phyloP scores from a whole-genome alignment of 305 asterid genomes.

The Fraxinus sp. region DNA sequence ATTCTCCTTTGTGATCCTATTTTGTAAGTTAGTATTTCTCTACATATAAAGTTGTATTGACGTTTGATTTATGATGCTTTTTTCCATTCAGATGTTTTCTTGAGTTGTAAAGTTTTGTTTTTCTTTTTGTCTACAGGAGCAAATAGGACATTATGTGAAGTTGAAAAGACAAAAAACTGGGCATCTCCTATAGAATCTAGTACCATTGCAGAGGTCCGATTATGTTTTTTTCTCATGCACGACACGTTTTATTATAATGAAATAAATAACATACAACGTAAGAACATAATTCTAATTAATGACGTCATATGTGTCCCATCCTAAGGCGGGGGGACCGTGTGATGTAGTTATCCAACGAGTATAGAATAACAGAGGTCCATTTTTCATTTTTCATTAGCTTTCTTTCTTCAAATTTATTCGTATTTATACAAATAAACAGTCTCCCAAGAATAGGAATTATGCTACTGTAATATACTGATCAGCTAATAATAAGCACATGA shows the following conservation, averaged over 20 bases:
- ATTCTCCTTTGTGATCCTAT: background rate
- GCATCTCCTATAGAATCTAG: slow-evolving; percentile 65
- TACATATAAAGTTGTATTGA: background rate
- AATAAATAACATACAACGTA: too few species aligned
- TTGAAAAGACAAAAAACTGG: slow-evolving; percentile 74
- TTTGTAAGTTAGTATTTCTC: background rate
- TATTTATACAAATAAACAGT: too few species aligned
- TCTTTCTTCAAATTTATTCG: background rate
- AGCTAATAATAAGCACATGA: slow-evolving; percentile 45
- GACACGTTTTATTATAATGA: slow-evolving; percentile 2
- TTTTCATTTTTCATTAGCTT: background rate
- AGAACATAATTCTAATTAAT: too few species aligned
- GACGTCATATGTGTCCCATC: background rate
- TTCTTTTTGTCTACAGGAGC: slow-evolving; percentile 46
- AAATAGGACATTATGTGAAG: slow-evolving; percentile 68
- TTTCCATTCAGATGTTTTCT: slow-evolving; percentile 25
- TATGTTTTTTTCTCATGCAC: slow-evolving; percentile 11
- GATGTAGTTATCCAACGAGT: too few species aligned
- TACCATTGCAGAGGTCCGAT: slow-evolving; percentile 56
- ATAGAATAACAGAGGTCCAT: too few species aligned
- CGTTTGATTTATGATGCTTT: slow-evolving; percentile 22
- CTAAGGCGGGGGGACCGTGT: background rate
- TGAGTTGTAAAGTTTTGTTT: slow-evolving; percentile 31
- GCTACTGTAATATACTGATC: background rate
- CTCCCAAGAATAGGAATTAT: background rate